phyloP scores from a whole-genome alignment of 2,329 filamentous ascomycete genomes.

The Xylaria sp. region DNA sequence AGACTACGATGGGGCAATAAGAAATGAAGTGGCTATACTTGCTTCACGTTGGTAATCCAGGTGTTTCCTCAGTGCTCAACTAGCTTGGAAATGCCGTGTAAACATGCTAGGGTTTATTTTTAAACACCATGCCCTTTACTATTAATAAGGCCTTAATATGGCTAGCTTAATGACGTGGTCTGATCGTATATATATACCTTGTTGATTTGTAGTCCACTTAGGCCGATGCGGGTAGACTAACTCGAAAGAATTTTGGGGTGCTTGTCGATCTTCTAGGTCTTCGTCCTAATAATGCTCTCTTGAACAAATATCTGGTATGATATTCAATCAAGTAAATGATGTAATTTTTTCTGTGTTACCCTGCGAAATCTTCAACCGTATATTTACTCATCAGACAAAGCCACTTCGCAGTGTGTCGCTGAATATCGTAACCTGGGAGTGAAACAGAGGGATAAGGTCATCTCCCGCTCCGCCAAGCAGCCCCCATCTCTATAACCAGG shows the following conservation, averaged over 20 bases:
- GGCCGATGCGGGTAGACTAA: neutral
- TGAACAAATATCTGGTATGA: neutral
- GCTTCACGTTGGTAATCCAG: neutral
- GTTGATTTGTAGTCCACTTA: neutral
- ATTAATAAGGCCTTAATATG: neutral
- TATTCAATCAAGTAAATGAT: too few species aligned
- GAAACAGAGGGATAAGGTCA: too few species aligned
- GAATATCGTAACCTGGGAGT: too few species aligned
- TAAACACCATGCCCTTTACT: neutral
- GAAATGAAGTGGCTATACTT: neutral
- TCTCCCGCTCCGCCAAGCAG: too few species aligned
- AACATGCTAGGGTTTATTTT: neutral
- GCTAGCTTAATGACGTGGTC: neutral
- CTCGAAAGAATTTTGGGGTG: too few species aligned
- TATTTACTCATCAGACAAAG: too few species aligned
- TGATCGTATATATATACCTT: neutral
- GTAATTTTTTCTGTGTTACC: too few species aligned
- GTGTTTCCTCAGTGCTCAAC: neutral
- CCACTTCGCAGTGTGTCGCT: too few species aligned
- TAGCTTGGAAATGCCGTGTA: neutral
- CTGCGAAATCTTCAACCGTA: too few species aligned
- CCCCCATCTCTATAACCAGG: too few species aligned
- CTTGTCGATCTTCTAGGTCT: too few species aligned
- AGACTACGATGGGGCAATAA: constrained; percentile 19
- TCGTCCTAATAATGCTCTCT: neutral